These are phyloP conservation scores for Rhododendron ovatum DNA, from an alignment of 148 eudicot species.

Conservation along the genomic window DNA sequence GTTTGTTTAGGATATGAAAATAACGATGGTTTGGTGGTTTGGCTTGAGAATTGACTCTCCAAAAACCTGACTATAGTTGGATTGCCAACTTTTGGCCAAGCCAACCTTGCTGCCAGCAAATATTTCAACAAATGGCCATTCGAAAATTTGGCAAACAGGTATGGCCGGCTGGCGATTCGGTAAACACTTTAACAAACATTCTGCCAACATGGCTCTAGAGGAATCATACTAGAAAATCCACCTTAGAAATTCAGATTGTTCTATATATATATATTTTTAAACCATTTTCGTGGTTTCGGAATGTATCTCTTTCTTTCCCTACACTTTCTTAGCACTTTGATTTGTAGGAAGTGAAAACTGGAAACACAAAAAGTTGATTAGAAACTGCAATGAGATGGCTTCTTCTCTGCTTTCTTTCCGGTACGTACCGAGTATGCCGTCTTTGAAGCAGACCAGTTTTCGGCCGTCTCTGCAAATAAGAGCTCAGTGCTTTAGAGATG, in stretches of 20 bases:
- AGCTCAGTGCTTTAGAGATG: slow-evolving; percentile 28
- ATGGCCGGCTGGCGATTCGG: not conserved
- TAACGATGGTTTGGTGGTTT: too few species aligned
- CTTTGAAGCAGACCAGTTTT: not conserved
- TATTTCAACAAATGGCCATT: not conserved
- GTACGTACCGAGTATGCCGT: not conserved
- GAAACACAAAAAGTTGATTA: too few species aligned
- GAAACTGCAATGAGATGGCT: not conserved
- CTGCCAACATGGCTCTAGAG: not conserved
- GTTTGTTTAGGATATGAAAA: not conserved
- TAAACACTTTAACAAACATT: not conserved
- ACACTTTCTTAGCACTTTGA: too few species aligned
- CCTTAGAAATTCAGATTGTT: not conserved
- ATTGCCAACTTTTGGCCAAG: not conserved
- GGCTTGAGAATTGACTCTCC: too few species aligned
- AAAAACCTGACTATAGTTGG: not conserved
- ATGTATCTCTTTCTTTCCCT: too few species aligned
- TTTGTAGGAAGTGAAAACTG: too few species aligned
- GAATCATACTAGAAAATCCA: not conserved
- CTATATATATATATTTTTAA: not conserved
- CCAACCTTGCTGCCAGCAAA: not conserved
- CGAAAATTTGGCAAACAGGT: not conserved
- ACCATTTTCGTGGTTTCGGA: too few species aligned
- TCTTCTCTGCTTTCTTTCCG: not conserved
- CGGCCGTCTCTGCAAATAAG: slow-evolving; percentile 8